Evolutionary conservation across 345 rosid species (phyloP), one percentile per base, ranked within the genome.

Genomic region (Mallotus nudiflorus): DNA sequence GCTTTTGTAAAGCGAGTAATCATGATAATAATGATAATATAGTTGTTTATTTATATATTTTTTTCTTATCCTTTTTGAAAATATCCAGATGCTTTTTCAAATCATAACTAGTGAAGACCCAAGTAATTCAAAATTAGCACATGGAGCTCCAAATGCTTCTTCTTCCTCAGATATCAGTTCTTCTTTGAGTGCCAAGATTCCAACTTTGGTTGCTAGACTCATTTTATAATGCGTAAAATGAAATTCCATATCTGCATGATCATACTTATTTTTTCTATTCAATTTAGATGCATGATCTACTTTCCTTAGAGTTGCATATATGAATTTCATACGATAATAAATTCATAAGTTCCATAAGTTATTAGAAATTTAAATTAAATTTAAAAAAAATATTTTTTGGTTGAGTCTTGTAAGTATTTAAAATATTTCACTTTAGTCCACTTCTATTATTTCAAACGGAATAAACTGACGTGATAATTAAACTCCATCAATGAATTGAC

Each of bases 141-240:
- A 46, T 24, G 80, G 58, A 63, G 59, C 66, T 37, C 25, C 72
- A 56, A 71, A 49, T 14, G 76, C 73, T 1, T 82, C 79, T 16
- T 81, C 78, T 52, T 87, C 82, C 9, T 82, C 91, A 51, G 96
- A 85, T 60, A 83, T 80, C 39, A 78, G 82, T 84, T 69, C 82
- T 68, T 89, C 98, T 27, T 93, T 96, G 9, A 84, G 85, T 15
- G 77, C 88, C 74, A 89, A 85, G 81, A 88, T 95, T 22, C 98
- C 98, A 33, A 91, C 80, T 58, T 78, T 94, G 52, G 95, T 94
- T 0, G 98, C 97, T 19, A 82, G 97, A 63, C 89, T 94, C 29
- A 94, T 94, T 59, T 83, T 88, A n/a, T n/a, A n/a, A n/a, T n/a
- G n/a, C n/a, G n/a, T n/a, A n/a, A n/a, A n/a, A n/a, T n/a, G n/a